Percentiles rank a stretch among this genome's conserved stretches.
These are phyloP conservation scores for Trichophyton simii DNA, from an alignment of 2,329 filamentous ascomycete species.

Conservation along the genomic window DNA sequence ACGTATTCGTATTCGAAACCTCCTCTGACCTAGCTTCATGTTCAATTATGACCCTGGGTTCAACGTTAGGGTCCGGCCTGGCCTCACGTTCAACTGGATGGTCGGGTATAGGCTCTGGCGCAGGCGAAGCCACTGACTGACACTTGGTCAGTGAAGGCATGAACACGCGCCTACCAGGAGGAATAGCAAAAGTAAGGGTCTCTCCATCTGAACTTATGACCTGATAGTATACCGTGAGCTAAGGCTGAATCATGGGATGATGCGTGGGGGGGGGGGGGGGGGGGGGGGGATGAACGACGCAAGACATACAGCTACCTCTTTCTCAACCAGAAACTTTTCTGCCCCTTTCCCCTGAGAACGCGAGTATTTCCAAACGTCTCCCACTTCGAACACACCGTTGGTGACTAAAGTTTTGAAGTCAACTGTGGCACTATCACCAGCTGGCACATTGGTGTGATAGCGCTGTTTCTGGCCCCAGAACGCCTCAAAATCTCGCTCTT, in stretches of 20 bases:
- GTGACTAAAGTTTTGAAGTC: slow-evolving; percentile 27
- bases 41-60: neutral
- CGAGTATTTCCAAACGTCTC: slow-evolving; percentile 32
- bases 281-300: neutral
- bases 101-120: neutral
- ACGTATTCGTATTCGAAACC: neutral
- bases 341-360: slow-evolving; percentile 15
- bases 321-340: slow-evolving; percentile 26
- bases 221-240: slow-evolving; percentile 12
- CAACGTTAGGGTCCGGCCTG: neutral
- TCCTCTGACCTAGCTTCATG: neutral
- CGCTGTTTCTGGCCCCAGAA: slow-evolving; percentile 47
- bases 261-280: too few species aligned
- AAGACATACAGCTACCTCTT: slow-evolving; percentile 29
- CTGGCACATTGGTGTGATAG: slow-evolving; percentile 20
- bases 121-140: neutral
- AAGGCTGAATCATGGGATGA: neutral
- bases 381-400: slow-evolving; percentile 25
- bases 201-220: slow-evolving; percentile 24
- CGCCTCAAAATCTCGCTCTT: slow-evolving; percentile 42
- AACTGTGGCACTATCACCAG: slow-evolving; percentile 32
- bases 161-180: slow-evolving; percentile 28
- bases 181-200: slow-evolving; percentile 27
- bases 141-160: slow-evolving; percentile 10
- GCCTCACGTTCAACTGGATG: neutral